Conservation (phyloP, 768 basidiomycete species). For the Kwoniella botswanensis region DNA sequence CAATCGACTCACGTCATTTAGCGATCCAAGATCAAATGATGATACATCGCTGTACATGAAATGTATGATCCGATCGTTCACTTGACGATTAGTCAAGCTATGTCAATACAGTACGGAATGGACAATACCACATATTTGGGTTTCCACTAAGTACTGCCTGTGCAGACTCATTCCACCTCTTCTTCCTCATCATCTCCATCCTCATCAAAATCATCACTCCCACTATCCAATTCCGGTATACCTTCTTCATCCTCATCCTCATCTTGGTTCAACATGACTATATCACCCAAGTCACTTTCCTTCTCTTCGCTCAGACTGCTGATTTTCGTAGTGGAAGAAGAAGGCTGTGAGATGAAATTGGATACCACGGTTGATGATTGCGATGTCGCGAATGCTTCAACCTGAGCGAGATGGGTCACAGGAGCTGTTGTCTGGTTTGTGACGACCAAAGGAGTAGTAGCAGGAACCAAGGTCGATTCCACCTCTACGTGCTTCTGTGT, state of each 20-base stretch:
- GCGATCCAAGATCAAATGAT: no score
- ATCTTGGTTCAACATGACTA: constrained; percentile 15
- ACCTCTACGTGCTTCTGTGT: neutral
- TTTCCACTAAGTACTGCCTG: no score
- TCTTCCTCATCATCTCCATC: constrained; percentile 25
- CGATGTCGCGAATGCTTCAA: neutral
- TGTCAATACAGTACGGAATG: no score
- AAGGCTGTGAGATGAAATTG: neutral
- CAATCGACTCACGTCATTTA: no score
- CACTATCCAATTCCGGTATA: constrained; percentile 29
- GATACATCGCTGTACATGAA: no score
- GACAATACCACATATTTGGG: no score
- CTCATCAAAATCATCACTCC: constrained; percentile 20
- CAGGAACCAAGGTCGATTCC: no score
- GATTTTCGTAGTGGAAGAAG: constrained; percentile 1
- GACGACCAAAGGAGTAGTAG: no score
- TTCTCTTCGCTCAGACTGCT: neutral
- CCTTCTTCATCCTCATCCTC: constrained; percentile 18
- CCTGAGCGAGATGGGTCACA: neutral
- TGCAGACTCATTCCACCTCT: neutral
- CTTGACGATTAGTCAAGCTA: no score
- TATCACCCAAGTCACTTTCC: neutral
- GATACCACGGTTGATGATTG: neutral
- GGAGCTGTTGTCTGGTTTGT: no score
- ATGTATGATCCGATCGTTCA: no score